Evolutionary conservation across 2,329 filamentous ascomycete genomes (phyloP).

Genomic region (Sporothrix dimorphospora): DNA sequence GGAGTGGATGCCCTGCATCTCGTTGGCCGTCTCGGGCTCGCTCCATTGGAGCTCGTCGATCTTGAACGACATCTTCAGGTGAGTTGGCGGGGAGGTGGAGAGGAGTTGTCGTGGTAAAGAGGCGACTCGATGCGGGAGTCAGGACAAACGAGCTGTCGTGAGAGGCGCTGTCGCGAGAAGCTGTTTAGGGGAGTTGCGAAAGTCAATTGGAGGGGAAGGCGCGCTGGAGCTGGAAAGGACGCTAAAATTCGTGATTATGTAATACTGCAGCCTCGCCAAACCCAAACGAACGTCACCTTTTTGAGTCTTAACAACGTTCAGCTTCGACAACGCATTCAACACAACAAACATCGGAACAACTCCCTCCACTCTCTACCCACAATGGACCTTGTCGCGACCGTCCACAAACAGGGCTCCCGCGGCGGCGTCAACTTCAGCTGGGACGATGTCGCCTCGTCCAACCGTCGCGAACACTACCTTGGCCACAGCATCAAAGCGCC

Average conservation of each 20-base stretch:
- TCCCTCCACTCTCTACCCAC: background rate
- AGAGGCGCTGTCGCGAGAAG: background rate
- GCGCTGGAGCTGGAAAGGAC: background rate
- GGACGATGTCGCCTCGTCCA: constrained; percentile 86
- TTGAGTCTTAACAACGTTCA: no score
- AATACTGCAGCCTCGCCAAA: background rate
- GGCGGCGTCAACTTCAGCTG: constrained; percentile 96
- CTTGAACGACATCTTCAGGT: constrained; percentile 48
- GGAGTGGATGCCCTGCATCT: constrained; percentile 60
- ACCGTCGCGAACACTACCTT: constrained; percentile 86
- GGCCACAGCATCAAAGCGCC: constrained; percentile 91
- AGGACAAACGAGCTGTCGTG: background rate
- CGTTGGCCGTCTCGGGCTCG: constrained; percentile 53
- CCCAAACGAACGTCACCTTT: background rate
- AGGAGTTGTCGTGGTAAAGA: background rate
- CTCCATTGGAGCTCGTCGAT: constrained; percentile 72
- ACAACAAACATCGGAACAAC: background rate
- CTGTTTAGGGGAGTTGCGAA: background rate
- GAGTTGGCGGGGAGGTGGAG: background rate
- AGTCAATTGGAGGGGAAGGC: background rate
- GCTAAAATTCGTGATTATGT: constrained; percentile 1
- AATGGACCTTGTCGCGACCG: constrained; percentile 93
- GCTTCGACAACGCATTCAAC: background rate
- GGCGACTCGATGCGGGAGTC: background rate
- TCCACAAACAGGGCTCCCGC: constrained; percentile 87